phyloP scores from a whole-genome alignment of 768 basidiomycete genomes.

The Gymnopilus dilepis region DNA sequence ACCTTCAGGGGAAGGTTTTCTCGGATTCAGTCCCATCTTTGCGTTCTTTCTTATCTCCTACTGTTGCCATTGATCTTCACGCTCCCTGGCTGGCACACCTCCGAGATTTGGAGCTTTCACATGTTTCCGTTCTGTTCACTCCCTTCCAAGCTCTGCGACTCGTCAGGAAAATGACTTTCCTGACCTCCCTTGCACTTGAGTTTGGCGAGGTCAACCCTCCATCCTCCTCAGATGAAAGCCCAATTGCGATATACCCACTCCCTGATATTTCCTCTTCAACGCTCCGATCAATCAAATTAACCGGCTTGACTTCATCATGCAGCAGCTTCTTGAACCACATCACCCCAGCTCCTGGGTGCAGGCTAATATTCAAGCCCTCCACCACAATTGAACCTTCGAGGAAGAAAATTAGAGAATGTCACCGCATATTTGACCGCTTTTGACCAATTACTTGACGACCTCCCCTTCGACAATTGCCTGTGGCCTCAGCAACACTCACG shows the following conservation, averaged over 20 bases:
- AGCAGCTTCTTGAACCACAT: neutral
- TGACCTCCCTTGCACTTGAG: neutral
- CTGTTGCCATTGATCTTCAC: neutral
- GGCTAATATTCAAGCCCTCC: no score
- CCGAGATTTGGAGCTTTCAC: neutral
- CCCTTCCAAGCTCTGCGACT: neutral
- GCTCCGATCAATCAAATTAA: neutral
- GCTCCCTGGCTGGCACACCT: neutral
- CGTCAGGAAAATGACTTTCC: neutral
- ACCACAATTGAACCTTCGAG: no score
- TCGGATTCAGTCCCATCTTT: neutral
- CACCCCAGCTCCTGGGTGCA: no score
- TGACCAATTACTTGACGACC: no score
- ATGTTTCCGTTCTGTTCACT: neutral
- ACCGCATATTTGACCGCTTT: no score
- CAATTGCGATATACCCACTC: no score
- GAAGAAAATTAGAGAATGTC: no score
- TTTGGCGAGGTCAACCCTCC: neutral
- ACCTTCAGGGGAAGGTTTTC: neutral
- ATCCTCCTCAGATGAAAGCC: neutral
- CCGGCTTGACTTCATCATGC: neutral
- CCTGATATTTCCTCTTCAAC: neutral
- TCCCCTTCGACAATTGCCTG: no score
- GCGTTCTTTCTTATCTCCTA: neutral
- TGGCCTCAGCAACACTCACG: no score